phyloP scores from a whole-genome alignment of 2,329 filamentous ascomycete genomes.

The Alternaria dauci region DNA sequence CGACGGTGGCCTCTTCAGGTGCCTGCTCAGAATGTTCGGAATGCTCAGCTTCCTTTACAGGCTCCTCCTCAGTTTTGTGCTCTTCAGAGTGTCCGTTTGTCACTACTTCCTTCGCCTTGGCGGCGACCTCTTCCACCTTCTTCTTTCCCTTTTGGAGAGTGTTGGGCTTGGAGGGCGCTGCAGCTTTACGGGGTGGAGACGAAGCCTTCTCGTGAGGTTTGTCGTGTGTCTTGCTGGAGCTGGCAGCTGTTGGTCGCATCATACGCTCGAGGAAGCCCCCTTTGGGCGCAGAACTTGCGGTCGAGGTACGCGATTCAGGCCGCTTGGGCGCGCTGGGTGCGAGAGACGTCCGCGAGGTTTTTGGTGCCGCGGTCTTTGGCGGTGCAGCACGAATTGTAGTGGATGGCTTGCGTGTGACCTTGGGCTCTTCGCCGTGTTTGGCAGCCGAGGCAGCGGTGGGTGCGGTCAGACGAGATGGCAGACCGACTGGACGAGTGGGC shows the following conservation, averaged over 20 bases:
- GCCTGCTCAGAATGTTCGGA: slow-evolving; percentile 5
- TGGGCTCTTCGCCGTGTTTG: slow-evolving; percentile 58
- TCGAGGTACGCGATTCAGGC: slow-evolving; percentile 57
- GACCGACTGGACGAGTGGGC: slow-evolving; percentile 71
- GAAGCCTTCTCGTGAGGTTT: slow-evolving; percentile 65
- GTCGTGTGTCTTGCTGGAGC: slow-evolving; percentile 68
- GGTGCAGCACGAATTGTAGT: slow-evolving; percentile 46
- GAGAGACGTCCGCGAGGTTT: slow-evolving; percentile 49
- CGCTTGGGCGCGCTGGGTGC: slow-evolving; percentile 57
- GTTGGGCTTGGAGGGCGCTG: slow-evolving; percentile 35
- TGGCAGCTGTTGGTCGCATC: slow-evolving; percentile 78
- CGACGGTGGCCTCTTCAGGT: slow-evolving; percentile 13
- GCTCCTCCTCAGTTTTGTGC: slow-evolving; percentile 20
- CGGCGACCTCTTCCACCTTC: slow-evolving; percentile 47
- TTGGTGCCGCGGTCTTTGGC: slow-evolving; percentile 40
- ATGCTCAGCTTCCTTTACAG: slow-evolving; percentile 17
- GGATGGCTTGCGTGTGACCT: slow-evolving; percentile 52
- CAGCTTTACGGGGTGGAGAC: slow-evolving; percentile 46
- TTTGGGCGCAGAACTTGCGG: slow-evolving; percentile 67
- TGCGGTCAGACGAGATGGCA: slow-evolving; percentile 72
- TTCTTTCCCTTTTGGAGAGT: slow-evolving; percentile 47
- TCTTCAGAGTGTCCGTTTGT: slow-evolving; percentile 34
- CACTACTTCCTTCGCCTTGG: slow-evolving; percentile 47
- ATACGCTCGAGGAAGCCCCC: slow-evolving; percentile 80
- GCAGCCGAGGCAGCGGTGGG: slow-evolving; percentile 75